Evolutionary conservation across 2,329 filamentous ascomycete genomes (phyloP), one percentile per base, ranked within the genome.

Genomic region (Aspergillus sp.): DNA sequence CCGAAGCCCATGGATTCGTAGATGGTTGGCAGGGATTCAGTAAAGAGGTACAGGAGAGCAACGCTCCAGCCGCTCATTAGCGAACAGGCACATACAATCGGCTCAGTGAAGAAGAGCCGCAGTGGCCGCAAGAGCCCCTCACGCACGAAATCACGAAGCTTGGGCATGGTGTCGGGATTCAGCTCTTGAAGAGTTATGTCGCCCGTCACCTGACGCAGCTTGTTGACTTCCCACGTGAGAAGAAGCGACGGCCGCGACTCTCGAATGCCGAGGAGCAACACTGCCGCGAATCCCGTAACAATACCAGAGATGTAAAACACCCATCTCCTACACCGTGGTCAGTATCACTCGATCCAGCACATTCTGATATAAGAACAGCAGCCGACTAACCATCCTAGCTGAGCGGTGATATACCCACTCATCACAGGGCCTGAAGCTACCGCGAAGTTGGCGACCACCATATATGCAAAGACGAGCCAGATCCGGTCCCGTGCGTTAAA

Each of bases 31-130:
- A 81, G 60, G 0, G 76, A 72, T 64, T 81, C 79, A 1, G 79
- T 77, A 59, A 81, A 79, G 7, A 81, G 71, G 56, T 81, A 82
- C n/a, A 81, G 73, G 7, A 81, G 65, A 0, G 71, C 76, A 53
- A 76, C 79, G 3, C 74, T 72, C 9, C 75, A 66, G 4, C 75
- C 74, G 6, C 69, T 75, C 61, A 81, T 76, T 23, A 77, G 63
- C 1, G 78, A 68, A 5, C 76, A 70, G 37, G 74, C 63, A 31
- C 77, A 71, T 12, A 82, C 72, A 37, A 82, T 74, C 0, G 79
- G 79, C 57, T 82, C 78, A 0, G 74, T 77, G 59, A 76, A 71
- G 53, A 80, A 73, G 1, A 82, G 70, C 4, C 66, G 65, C 1
- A 75, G 46, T 1, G 78, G 78, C n/a, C 76, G 67, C 45, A 75